These are phyloP conservation scores for Nidula microcarpa DNA, from an alignment of 768 basidiomycete genomes.

Conservation along the genomic window DNA sequence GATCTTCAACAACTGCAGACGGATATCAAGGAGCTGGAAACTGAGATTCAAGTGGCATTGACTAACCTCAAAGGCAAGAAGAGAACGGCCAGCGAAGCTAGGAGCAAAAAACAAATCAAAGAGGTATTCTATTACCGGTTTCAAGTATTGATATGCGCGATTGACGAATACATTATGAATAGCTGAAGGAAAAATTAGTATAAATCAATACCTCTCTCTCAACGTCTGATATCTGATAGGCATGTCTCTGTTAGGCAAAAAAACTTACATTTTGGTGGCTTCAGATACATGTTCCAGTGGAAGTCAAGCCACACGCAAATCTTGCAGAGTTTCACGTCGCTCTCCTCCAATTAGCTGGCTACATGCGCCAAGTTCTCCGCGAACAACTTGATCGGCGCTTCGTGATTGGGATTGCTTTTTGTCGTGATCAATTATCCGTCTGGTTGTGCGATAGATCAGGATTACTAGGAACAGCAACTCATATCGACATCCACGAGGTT, in stretches of 20 bases:
- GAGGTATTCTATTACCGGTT: too few relatives aligned
- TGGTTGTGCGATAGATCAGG: neutral
- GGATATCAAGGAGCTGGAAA: too few relatives aligned
- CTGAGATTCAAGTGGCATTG: too few relatives aligned
- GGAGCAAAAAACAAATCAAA: too few relatives aligned
- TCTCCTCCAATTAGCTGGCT: neutral
- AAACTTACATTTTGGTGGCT: neutral
- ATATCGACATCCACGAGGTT: neutral
- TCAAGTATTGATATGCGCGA: too few relatives aligned
- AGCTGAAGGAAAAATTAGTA: too few relatives aligned
- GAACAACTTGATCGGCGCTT: neutral
- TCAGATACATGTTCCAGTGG: neutral
- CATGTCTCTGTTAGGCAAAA: neutral
- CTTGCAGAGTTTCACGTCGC: neutral
- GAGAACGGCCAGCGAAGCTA: too few relatives aligned
- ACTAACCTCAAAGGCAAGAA: too few relatives aligned
- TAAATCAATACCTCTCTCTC: too few relatives aligned
- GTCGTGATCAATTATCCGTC: neutral
- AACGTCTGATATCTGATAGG: too few relatives aligned
- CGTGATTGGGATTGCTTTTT: neutral
- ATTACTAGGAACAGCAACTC: neutral
- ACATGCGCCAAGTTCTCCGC: neutral
- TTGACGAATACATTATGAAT: too few relatives aligned
- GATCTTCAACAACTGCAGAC: too few relatives aligned
- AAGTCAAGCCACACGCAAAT: neutral